Evolutionary conservation across 148 eudicot genomes (phyloP), one percentile per base, ranked within the genome.

Genomic region (Limonium bicolor): DNA sequence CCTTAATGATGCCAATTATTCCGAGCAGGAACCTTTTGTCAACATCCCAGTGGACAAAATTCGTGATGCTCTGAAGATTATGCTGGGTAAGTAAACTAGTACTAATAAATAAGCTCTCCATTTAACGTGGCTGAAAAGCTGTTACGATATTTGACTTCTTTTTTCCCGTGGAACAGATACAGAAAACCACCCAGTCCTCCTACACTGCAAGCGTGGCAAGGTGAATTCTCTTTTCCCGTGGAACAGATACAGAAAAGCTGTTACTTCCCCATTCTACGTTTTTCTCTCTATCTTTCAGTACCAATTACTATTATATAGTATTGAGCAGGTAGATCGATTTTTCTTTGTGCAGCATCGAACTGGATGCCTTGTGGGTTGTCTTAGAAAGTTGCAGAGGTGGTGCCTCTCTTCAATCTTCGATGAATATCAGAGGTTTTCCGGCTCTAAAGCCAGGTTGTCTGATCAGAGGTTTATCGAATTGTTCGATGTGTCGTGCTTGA

Each of bases 321-420:
- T 38, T 8, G 5, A 38, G 7, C 2, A n/a, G n/a, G n/a, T n/a
- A n/a, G n/a, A 13, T 22, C 9, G n/a, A 15, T 18, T 20, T 2
- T 36, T 37, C 22, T 13, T 10, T 6, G 18, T 67, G 77, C 70
- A 75, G 82, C 82, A 75, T 27, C 68, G 82, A 41, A 75, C 82
- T 1, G 82, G 82, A 31, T 75, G 82, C 34, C 73, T 74, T 36
- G 81, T 66, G 41, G 81, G 81, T 27, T 76, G 82, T 63, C 51
- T 68, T n/a, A 51, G 82, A 37, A 76, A 72, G 41, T 47, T 65
- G 50, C 78, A 76, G 18, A 62, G 41, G 34, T 72, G 83, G 78
- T 69, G 83, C 23, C 50, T 69, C 33, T 65, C 69, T 14, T 65
- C 82, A 4, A 63, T 72, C 36, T 71, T 68, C 20, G 82, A 76